Evolutionary conservation across 108 stramenopile genomes (phyloP), one percentile per base, ranked within the genome.

Genomic region (Aureococcus anophagefferens): DNA sequence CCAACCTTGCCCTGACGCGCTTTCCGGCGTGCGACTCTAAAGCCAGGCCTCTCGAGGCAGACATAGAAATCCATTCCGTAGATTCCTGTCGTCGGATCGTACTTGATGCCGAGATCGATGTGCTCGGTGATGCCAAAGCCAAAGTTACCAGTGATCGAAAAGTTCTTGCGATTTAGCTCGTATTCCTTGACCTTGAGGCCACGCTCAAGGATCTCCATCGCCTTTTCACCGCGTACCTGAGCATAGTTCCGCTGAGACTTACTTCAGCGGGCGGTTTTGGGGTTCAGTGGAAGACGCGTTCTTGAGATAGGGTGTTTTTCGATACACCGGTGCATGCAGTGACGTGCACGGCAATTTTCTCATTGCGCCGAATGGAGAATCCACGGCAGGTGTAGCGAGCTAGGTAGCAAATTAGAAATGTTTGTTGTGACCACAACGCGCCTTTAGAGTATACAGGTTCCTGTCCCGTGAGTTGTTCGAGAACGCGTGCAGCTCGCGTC

Each of bases 1-100:
- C 98, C 98, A 69, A 99, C 79, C 59, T 87, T 82, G n/a, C 79
- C 74, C 75, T 93, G 84, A 63, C 88, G 81, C 70, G 89, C 82
- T 92, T 98, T 99, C 80, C 96, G 86, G 74, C 91, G 81, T 69
- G 95, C 83, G 29, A 99, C 97, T 63, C 98, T 88, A 71, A 88
- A 91, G 59, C 98, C 98, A 21, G 92, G 80, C 74, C 98, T 85
- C 68, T 92, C 95, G 34, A 99, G 88, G 81, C 96, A 95, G 67
- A 99, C 94, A 84, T 89, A 99, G 91, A 99, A 98, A 80, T 99
- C 98, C 97, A 99, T 97, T 66, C 98, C 98, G 89, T 96, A 99
- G 88, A 99, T 99, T 77, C 96, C 98, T 51, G 98, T 99, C 79
- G 94, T 95, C 66, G 98, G 98, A 87, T 99, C 97, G 82, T 99